Evolutionary conservation across 345 rosid species (phyloP).

Genomic region (Noccaea bulbosa): DNA sequence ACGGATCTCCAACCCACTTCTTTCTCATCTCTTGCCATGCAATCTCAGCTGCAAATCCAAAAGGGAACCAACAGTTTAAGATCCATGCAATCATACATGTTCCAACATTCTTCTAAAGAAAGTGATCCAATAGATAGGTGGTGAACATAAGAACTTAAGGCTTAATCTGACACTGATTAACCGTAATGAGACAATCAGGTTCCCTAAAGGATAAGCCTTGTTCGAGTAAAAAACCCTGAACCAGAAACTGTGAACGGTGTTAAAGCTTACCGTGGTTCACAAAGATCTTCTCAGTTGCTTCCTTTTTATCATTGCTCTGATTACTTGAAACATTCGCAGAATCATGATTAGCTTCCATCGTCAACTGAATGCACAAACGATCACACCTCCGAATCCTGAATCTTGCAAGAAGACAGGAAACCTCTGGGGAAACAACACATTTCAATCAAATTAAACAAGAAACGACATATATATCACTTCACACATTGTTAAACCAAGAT

Average conservation of each 20-base stretch:
- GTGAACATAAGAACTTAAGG: background rate
- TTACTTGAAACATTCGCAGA: conserved; percentile 28
- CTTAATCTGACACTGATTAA: background rate
- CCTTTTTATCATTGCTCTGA: conserved; percentile 18
- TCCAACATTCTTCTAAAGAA: background rate
- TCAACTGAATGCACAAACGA: conserved; percentile 2
- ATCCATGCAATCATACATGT: background rate
- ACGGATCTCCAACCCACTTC: conserved; percentile 46
- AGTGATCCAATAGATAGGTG: conserved; percentile 8
- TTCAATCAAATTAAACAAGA: background rate
- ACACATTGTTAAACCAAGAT: background rate
- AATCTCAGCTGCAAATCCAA: conserved; percentile 39
- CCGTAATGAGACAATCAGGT: background rate
- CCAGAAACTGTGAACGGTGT: background rate
- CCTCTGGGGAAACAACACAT: background rate
- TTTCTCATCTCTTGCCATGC: conserved; percentile 47
- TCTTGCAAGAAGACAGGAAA: conserved; percentile 12
- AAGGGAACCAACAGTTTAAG: background rate
- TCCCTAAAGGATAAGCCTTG: background rate
- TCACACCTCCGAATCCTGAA: conserved; percentile 1
- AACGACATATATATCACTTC: background rate
- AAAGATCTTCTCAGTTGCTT: conserved; percentile 24
- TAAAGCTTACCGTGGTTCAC: conserved; percentile 41
- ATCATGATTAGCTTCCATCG: conserved; percentile 39
- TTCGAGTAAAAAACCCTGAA: background rate